These are phyloP conservation scores for Thalassiosira oceanica DNA, from an alignment of 352 stramenopile species.

Conservation along the genomic window DNA sequence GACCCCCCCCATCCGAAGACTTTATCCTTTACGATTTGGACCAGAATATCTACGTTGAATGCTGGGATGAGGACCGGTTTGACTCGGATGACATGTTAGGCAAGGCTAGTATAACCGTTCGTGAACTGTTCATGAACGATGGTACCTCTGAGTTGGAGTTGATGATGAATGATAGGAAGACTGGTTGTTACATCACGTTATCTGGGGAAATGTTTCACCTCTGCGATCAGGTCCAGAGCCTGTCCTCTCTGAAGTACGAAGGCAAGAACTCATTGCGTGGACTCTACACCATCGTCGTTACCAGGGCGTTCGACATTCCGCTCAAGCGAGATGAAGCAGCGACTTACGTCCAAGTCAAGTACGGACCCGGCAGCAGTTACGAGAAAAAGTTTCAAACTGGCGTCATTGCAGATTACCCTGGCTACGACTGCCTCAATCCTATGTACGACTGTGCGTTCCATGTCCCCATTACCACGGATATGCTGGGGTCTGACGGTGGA, in stretches of 20 bases:
- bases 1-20: too few species aligned
- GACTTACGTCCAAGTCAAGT: conserved; percentile 55
- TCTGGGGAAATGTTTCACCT: conserved; percentile 22
- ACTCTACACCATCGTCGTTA: conserved; percentile 59
- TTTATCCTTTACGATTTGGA: conserved; percentile 65
- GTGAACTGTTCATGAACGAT: conserved; percentile 49
- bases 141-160: conserved; percentile 28
- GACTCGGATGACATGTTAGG: conserved; percentile 43
- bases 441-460: conserved; percentile 47
- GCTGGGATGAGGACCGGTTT: conserved; percentile 53
- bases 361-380: conserved; percentile 17
- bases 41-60: conserved; percentile 55
- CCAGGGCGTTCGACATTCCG: conserved; percentile 51
- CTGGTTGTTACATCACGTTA: conserved; percentile 54
- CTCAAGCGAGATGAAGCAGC: conserved; percentile 34
- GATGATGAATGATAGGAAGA: conserved; percentile 29
- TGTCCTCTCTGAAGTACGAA: conserved; percentile 7
- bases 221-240: conserved; percentile 10
- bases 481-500: conserved; percentile 6
- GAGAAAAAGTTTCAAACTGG: conserved; percentile 32
- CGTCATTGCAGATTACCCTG: conserved; percentile 48
- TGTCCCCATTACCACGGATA: conserved; percentile 22
- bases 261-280: conserved; percentile 49
- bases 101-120: conserved; percentile 32
- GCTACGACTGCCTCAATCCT: conserved; percentile 57